phyloP scores from a whole-genome alignment of 2,329 filamentous ascomycete genomes.

The Fusarium cicatricum region DNA sequence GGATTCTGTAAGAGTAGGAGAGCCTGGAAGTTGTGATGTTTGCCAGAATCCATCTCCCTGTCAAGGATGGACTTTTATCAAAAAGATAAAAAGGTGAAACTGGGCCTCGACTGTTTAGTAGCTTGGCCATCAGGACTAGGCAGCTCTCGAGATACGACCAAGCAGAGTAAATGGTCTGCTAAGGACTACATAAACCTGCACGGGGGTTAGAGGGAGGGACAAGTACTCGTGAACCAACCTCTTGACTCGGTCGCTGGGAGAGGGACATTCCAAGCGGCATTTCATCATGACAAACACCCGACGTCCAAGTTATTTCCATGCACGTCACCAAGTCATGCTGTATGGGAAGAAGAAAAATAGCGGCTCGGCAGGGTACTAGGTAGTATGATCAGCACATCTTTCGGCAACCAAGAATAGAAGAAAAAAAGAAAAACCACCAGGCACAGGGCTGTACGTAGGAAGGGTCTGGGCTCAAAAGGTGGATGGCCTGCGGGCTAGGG shows the following conservation, averaged over 20 bases:
- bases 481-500: no score
- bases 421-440: not conserved
- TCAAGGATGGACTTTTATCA: not conserved
- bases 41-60: not conserved
- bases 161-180: not conserved
- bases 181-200: not conserved
- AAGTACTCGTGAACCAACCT: no score
- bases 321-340: not conserved
- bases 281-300: not conserved
- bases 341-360: not conserved
- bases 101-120: slow-evolving; percentile 1
- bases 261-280: not conserved
- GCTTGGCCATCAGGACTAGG: not conserved
- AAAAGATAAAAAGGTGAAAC: not conserved
- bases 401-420: not conserved
- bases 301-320: no score
- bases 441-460: no score
- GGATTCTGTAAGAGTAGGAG: not conserved
- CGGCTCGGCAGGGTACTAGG: no score
- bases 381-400: not conserved
- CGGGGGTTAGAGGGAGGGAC: no score
- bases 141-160: not conserved
- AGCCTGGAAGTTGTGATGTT: no score
- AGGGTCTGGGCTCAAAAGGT: slow-evolving; percentile 5
- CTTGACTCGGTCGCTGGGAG: no score